Conservation (phyloP, 257 asterid species). For the Solanum bukasovii region DNA sequence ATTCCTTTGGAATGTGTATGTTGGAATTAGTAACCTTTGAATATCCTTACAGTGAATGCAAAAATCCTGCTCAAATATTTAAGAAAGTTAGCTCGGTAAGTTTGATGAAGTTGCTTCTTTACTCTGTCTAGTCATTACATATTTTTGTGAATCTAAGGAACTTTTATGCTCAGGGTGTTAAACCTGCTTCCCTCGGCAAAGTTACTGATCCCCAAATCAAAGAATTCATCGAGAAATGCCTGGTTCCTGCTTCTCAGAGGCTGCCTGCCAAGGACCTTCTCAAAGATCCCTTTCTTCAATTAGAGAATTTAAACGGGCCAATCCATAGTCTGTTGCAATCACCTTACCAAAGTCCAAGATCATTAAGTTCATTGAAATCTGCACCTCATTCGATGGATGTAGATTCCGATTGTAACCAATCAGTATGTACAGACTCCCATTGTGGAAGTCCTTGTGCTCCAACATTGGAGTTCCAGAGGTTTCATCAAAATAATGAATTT, state of each 20-base stretch:
- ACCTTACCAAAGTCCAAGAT: slow-evolving; percentile 26
- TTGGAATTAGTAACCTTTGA: slow-evolving; percentile 68
- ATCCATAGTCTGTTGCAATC: slow-evolving; percentile 15
- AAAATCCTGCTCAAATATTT: slow-evolving; percentile 65
- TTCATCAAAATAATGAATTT: slow-evolving; percentile 45
- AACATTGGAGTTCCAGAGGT: slow-evolving; percentile 35
- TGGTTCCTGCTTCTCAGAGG: slow-evolving; percentile 52
- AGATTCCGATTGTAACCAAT: slow-evolving; percentile 44
- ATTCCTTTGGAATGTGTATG: slow-evolving; percentile 77
- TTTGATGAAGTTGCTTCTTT: background rate
- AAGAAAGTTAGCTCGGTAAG: slow-evolving; percentile 62
- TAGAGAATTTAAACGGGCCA: slow-evolving; percentile 17
- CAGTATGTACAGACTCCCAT: slow-evolving; percentile 28
- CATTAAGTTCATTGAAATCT: slow-evolving; percentile 14
- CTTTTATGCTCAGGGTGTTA: slow-evolving; percentile 36
- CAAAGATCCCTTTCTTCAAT: slow-evolving; percentile 51
- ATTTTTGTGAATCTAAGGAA: background rate
- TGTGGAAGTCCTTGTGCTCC: slow-evolving; percentile 28
- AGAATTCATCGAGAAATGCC: slow-evolving; percentile 63
- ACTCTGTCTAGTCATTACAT: background rate
- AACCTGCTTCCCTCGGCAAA: slow-evolving; percentile 59
- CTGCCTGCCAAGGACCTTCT: slow-evolving; percentile 67
- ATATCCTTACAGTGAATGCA: slow-evolving; percentile 74
- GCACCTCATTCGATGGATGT: slow-evolving; percentile 58
- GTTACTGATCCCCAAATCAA: slow-evolving; percentile 38